These are phyloP conservation scores for Niebla homalea DNA, from an alignment of 495 filamentous ascomycete genomes.

Conservation along the genomic window DNA sequence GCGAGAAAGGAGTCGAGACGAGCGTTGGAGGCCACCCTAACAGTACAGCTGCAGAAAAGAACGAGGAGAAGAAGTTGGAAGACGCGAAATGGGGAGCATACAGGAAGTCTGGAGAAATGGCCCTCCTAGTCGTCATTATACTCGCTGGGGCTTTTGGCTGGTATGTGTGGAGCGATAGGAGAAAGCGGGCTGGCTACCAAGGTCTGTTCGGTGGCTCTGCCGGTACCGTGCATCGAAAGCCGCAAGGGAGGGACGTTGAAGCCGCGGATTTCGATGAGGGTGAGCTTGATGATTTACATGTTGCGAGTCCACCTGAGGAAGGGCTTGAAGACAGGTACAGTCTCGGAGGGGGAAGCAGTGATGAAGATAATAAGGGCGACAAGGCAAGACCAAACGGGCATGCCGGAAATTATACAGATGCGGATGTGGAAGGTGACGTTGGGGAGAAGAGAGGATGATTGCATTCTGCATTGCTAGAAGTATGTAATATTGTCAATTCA, in stretches of 20 bases:
- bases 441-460: conserved; percentile 1
- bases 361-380: conserved; percentile 30
- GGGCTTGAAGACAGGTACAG: conserved; percentile 33
- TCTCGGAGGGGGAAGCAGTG: conserved; percentile 44
- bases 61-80: conserved; percentile 62
- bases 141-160: conserved; percentile 69
- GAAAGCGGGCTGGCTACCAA: conserved; percentile 39
- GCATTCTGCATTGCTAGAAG: too few species aligned
- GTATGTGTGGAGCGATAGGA: conserved; percentile 70
- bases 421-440: background rate
- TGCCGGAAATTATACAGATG: conserved; percentile 9
- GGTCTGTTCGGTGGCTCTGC: conserved; percentile 29
- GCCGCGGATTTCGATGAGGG: conserved; percentile 81
- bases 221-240: conserved; percentile 29
- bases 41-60: conserved; percentile 56
- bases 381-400: conserved; percentile 19
- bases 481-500: too few species aligned
- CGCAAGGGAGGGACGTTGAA: conserved; percentile 49
- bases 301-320: conserved; percentile 23
- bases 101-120: conserved; percentile 79
- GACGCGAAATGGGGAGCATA: conserved; percentile 88
- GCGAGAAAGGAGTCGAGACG: conserved; percentile 73
- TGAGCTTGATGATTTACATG: conserved; percentile 65
- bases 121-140: conserved; percentile 71
- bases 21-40: conserved; percentile 83